Conservation (phyloP, 768 basidiomycete species). For the Cantharellus cinnabarinus region DNA sequence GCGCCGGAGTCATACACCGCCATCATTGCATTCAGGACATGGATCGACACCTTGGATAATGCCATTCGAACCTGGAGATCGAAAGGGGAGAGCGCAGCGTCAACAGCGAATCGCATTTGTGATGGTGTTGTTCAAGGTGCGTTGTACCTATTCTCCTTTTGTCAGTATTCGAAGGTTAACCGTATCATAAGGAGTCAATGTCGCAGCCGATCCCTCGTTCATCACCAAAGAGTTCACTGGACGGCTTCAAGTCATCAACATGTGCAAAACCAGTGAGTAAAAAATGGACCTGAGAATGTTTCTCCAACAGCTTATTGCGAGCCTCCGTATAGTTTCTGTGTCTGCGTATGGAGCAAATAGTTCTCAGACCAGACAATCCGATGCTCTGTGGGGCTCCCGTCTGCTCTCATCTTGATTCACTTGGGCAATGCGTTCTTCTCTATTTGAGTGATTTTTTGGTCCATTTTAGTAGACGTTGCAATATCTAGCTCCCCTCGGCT, state of each 20-base stretch:
- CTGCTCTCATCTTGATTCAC: not conserved
- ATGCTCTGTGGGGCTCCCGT: not conserved
- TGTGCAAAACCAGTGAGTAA: not conserved
- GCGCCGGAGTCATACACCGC: not conserved
- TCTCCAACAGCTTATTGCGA: not conserved
- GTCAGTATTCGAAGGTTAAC: no score
- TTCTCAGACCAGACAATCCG: not conserved
- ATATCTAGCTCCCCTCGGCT: no score
- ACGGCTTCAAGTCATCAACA: not conserved
- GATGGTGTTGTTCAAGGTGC: not conserved
- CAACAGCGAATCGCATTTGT: not conserved
- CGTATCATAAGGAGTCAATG: not conserved
- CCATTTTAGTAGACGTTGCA: no score
- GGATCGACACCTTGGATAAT: not conserved
- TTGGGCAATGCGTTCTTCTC: constrained; percentile 4
- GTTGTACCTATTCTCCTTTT: no score
- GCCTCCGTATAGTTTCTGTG: not conserved
- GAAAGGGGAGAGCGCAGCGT: not conserved
- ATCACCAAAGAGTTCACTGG: not conserved
- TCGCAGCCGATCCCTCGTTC: not conserved
- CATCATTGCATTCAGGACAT: not conserved
- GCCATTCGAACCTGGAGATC: not conserved
- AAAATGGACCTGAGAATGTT: not conserved
- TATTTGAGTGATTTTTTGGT: not conserved
- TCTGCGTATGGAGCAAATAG: not conserved